Conservation (phyloP, 2,329 filamentous ascomycete species). For the Cordyceps fumosorosea region DNA sequence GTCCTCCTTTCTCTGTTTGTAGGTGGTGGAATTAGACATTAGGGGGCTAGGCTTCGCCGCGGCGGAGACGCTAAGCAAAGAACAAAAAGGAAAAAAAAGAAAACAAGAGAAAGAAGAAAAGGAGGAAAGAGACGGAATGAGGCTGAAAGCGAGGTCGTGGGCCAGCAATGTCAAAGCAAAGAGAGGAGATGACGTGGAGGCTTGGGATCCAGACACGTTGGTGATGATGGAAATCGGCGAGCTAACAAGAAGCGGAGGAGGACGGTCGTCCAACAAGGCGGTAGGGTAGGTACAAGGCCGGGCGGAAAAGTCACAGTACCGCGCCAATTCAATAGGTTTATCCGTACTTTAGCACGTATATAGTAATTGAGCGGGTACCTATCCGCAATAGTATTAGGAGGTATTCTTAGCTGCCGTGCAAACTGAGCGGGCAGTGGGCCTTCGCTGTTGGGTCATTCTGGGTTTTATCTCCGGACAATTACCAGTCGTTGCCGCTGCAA, state of each 20-base stretch:
- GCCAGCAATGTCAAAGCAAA: background rate
- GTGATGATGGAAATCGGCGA: background rate
- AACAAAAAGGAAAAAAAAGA: background rate
- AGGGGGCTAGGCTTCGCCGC: background rate
- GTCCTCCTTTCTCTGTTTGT: slow-evolving; percentile 90
- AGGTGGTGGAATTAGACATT: slow-evolving; percentile 46
- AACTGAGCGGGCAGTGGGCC: background rate
- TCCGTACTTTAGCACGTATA: too few species aligned
- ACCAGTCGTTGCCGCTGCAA: background rate
- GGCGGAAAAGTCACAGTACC: too few species aligned
- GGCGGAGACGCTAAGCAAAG: slow-evolving; percentile 6
- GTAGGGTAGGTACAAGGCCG: too few species aligned
- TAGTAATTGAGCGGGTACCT: too few species aligned
- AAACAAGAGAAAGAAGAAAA: background rate
- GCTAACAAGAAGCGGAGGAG: too few species aligned
- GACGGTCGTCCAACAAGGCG: too few species aligned
- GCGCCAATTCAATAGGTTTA: too few species aligned
- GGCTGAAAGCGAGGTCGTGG: background rate
- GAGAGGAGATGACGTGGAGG: background rate
- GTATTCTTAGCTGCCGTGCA: too few species aligned
- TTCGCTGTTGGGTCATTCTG: background rate
- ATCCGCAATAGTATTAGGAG: too few species aligned
- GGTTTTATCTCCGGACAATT: background rate
- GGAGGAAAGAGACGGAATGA: background rate
- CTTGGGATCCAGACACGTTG: background rate